Percentiles rank a stretch among this genome's conserved stretches.
Conservation (phyloP, 371 early-diverging fungal species). For the Rhizomucor miehei region DNA sequence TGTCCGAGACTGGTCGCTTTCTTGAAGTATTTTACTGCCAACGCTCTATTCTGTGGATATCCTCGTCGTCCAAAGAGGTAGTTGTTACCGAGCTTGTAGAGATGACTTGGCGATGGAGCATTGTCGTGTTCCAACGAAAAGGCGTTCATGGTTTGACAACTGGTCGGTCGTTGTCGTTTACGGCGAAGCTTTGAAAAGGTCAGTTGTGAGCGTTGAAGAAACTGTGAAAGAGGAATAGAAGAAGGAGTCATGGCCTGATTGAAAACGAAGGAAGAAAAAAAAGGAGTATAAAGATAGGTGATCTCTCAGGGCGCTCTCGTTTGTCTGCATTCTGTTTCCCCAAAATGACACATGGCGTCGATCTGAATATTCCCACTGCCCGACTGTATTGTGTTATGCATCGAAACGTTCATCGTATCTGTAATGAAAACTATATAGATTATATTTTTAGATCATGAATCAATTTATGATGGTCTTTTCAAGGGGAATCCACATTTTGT, state of each 20-base stretch:
- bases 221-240: constrained; percentile 17
- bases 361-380: too few relatives aligned
- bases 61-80: constrained; percentile 59
- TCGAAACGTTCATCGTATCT: background rate
- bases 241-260: constrained; percentile 9
- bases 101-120: constrained; percentile 10
- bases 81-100: constrained; percentile 45
- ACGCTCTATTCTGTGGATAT: constrained; percentile 32
- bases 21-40: constrained; percentile 44
- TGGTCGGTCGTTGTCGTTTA: background rate
- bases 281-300: background rate
- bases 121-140: background rate
- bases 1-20: constrained; percentile 40
- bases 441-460: background rate
- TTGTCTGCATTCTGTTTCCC: background rate
- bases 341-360: too few relatives aligned
- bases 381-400: background rate
- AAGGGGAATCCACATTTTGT: too few relatives aligned
- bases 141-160: background rate
- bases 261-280: background rate
- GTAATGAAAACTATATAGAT: background rate
- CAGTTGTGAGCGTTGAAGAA: constrained; percentile 22
- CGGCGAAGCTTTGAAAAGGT: constrained; percentile 11
- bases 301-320: background rate
- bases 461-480: background rate